Evolutionary conservation across 352 stramenopile species (phyloP), one percentile per base, ranked within the genome.

Genomic region (Globisporangium lucens): DNA sequence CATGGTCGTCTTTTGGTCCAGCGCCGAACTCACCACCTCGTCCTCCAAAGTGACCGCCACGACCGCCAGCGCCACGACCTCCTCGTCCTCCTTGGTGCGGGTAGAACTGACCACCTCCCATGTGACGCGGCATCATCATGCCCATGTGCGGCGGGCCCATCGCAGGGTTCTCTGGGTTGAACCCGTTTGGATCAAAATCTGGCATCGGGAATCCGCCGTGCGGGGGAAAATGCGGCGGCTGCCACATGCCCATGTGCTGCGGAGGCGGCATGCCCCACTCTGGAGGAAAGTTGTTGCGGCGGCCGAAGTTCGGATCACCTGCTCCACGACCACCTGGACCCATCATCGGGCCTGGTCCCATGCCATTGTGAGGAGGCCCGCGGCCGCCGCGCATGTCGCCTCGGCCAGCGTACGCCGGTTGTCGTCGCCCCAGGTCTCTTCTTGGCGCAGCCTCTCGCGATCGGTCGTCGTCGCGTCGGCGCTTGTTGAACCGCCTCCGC

Each of bases 231-330:
- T 65, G 66, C 33, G 56, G 82, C 17, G 84, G 84, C 43, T 75
- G 75, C 85, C 85, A 93, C 79, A 91, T 90, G 8, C 76, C 76
- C 67, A 78, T 80, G 36, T 71, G 70, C 52, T 83, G 77, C 3
- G 80, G 82, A 8, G 82, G 83, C 30, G 72, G 74, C 79, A 91
- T 90, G 8, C 75, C 78, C 83, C 83, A 91, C 65, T 91, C 83
- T 0, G 78, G 77, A 35, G 80, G 77, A 47, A 82, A 89, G 65
- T 90, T 89, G 66, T 90, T 89, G 61, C 81, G 77, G 59, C 78
- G 82, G 27, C 75, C 73, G 69, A 80, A 82, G 61, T 38, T 73
- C 63, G 46, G 76, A 68, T 73, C 75, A 70, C 64, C 64, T 10
- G 68, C 67, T 1, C 56, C 61, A 20, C 43, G 43, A 22, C 43